Percentiles rank a stretch among this genome's conserved stretches.
phyloP scores from a whole-genome alignment of 345 rosid species.

The Salix purpurea region DNA sequence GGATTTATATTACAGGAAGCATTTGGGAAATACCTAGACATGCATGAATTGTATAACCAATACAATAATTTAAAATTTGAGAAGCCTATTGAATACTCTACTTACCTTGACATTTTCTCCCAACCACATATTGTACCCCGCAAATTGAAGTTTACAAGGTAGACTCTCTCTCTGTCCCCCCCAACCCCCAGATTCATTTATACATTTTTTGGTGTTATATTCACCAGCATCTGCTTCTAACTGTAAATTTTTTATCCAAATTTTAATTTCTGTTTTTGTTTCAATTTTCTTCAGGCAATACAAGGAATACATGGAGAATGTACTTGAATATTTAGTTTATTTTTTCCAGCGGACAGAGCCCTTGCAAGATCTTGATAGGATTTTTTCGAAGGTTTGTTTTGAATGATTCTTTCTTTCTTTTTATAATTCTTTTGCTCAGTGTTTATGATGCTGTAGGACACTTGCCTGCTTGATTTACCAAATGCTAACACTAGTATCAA shows the following conservation, averaged over 20 bases:
- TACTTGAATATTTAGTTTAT: slow-evolving; percentile 66
- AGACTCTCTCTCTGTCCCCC: not conserved
- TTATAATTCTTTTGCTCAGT: not conserved
- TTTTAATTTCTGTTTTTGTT: not conserved
- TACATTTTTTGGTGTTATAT: not conserved
- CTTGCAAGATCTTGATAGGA: slow-evolving; percentile 83
- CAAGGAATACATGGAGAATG: slow-evolving; percentile 67
- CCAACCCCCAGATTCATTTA: not conserved
- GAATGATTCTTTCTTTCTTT: not conserved
- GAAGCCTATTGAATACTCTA: slow-evolving; percentile 71
- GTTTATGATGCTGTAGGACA: not conserved
- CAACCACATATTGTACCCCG: slow-evolving; percentile 54
- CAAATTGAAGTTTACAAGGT: slow-evolving; percentile 70
- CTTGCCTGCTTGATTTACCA: not conserved
- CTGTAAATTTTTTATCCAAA: not conserved
- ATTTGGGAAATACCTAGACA: slow-evolving; percentile 69
- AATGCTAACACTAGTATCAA: too few species aligned
- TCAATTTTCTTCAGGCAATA: slow-evolving; percentile 55
- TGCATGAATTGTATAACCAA: slow-evolving; percentile 85
- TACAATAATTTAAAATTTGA: slow-evolving; percentile 85
- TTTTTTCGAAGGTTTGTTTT: slow-evolving; percentile 61
- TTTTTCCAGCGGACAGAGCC: slow-evolving; percentile 93
- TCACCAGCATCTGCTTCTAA: slow-evolving; percentile 13
- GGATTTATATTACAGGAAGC: slow-evolving; percentile 60
- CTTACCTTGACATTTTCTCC: slow-evolving; percentile 74